These are phyloP conservation scores for Penicillium desertorum DNA, from an alignment of 495 filamentous ascomycete genomes.

Conservation along the genomic window DNA sequence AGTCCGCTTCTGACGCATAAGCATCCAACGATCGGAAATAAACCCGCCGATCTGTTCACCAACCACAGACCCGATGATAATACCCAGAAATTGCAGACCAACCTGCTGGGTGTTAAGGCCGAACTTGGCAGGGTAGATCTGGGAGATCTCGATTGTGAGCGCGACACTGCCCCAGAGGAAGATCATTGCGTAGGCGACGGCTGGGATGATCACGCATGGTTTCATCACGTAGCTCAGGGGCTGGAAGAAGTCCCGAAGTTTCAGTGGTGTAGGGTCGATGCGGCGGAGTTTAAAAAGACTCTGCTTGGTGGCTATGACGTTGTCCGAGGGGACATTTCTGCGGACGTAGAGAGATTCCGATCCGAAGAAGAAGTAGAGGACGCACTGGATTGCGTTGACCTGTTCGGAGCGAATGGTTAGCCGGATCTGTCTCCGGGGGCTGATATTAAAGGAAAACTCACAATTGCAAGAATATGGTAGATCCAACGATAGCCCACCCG, in stretches of 20 bases:
- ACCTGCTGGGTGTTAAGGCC: slow-evolving; percentile 53
- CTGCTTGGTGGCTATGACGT: slow-evolving; percentile 19
- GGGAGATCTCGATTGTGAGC: slow-evolving; percentile 54
- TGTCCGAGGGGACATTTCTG: slow-evolving; percentile 8
- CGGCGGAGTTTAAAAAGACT: slow-evolving; percentile 46
- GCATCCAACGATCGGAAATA: slow-evolving; percentile 54
- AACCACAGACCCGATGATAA: slow-evolving; percentile 56
- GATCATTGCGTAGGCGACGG: slow-evolving; percentile 52
- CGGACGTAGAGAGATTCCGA: slow-evolving; percentile 55
- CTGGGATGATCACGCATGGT: slow-evolving; percentile 47
- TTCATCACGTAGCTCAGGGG: slow-evolving; percentile 42
- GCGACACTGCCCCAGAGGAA: slow-evolving; percentile 52
- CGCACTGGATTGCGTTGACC: slow-evolving; percentile 55
- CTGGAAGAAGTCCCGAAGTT: slow-evolving; percentile 45
- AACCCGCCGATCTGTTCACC: slow-evolving; percentile 57
- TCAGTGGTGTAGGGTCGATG: slow-evolving; percentile 50
- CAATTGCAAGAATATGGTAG: slow-evolving; percentile 47
- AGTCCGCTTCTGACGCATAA: slow-evolving; percentile 25
- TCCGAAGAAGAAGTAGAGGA: slow-evolving; percentile 53
- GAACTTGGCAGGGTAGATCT: slow-evolving; percentile 51
- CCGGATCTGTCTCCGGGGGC: background rate
- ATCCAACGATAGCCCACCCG: slow-evolving; percentile 47
- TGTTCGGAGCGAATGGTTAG: slow-evolving; percentile 15
- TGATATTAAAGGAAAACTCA: slow-evolving; percentile 14
- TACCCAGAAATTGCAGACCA: slow-evolving; percentile 52